phyloP scores from a whole-genome alignment of 768 basidiomycete species.

The Hypholoma fasciculare region DNA sequence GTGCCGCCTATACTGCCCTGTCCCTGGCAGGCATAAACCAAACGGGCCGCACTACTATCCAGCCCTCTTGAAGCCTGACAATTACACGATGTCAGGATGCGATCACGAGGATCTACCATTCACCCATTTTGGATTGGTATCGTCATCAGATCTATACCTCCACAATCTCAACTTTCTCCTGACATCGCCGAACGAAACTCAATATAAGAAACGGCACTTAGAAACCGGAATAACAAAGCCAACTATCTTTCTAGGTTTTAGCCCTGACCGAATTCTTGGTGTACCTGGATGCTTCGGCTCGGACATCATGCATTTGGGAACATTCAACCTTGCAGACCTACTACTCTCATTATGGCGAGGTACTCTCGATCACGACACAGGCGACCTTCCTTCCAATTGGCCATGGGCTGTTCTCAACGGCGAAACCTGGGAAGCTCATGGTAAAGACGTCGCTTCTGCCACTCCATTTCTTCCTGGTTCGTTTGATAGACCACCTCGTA shows the following conservation, averaged over 20 bases:
- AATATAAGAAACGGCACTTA: background rate
- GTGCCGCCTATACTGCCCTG: conserved; percentile 22
- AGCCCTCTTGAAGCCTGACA: conserved; percentile 23
- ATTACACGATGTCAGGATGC: conserved; percentile 14
- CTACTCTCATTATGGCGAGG: conserved; percentile 34
- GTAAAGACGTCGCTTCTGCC: conserved; percentile 26
- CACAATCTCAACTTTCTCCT: background rate
- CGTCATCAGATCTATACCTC: conserved; percentile 1
- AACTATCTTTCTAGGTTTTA: conserved; percentile 19
- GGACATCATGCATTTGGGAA: conserved; percentile 39
- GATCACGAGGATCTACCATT: conserved; percentile 10
- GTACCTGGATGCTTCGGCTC: conserved; percentile 22
- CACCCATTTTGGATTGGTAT: background rate
- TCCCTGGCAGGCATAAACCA: conserved; percentile 28
- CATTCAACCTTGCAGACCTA: conserved; percentile 39
- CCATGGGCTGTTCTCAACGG: conserved; percentile 27
- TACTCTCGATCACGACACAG: conserved; percentile 13
- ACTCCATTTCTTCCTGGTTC: conserved; percentile 36
- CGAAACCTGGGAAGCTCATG: conserved; percentile 32
- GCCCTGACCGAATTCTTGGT: background rate
- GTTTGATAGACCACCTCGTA: conserved; percentile 40
- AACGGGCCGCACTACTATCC: conserved; percentile 31
- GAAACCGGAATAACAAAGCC: conserved; percentile 6
- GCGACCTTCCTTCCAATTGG: conserved; percentile 21
- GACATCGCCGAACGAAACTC: background rate